Percentiles rank a stretch among this genome's conserved stretches.
These are phyloP conservation scores for Erodium trifolium DNA, from an alignment of 441 rosid species.

Conservation along the genomic window DNA sequence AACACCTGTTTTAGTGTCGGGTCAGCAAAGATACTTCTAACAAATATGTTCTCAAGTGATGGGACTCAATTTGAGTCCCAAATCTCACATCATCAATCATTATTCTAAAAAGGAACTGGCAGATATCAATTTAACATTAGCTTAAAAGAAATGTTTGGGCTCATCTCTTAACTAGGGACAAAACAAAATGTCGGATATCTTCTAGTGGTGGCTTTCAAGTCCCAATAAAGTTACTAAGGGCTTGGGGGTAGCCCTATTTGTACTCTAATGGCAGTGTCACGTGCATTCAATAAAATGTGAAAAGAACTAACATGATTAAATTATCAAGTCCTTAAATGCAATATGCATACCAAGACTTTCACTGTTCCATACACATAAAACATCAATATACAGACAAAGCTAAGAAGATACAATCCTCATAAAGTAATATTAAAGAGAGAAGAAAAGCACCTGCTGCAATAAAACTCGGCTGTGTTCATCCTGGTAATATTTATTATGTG, in stretches of 20 bases:
- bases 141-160: too few species aligned
- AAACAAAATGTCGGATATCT: too few species aligned
- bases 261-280: background rate
- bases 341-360: background rate
- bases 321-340: background rate
- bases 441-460: conserved; percentile 45
- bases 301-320: background rate
- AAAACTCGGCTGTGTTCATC: conserved; percentile 58
- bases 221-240: background rate
- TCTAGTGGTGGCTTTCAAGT: too few species aligned
- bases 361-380: conserved; percentile 4
- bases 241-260: too few species aligned
- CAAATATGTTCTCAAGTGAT: too few species aligned
- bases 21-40: too few species aligned
- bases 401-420: background rate
- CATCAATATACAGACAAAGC: background rate
- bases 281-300: background rate
- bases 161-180: too few species aligned
- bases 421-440: conserved; percentile 10
- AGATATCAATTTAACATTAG: too few species aligned
- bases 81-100: too few species aligned
- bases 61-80: too few species aligned
- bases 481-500: conserved; percentile 65
- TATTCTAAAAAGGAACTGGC: too few species aligned
- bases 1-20: too few species aligned